Base-by-base conservation (phyloP, 371 early-diverging fungal genomes). In the Mortierella sp. region DNA sequence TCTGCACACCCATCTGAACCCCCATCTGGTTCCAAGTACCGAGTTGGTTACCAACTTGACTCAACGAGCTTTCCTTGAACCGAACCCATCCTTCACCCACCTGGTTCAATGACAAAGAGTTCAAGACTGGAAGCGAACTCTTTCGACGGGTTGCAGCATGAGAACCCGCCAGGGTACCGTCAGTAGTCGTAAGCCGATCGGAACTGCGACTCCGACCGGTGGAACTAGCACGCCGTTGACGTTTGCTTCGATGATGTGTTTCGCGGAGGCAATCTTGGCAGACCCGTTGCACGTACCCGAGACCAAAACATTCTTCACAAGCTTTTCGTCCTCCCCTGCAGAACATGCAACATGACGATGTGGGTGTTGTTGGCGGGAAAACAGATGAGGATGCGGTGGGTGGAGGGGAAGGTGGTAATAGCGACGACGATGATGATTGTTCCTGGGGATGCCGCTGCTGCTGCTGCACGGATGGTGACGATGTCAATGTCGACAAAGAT, bases 251-350 rank as follows among this genome's bases (percentile, higher is more conserved):
- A 39, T 56, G 68, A 54, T 69, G 62, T 16, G 53, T 46, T 47
- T 60, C 76, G 14, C 69, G 68, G 28, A 65, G 48, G 34, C 76
- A 76, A n/a, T 65, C 69, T 29, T 76, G 64, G 34, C 76, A 76
- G 41, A 76, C 54, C 50, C 65, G 56, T 25, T 76, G 76, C 10
- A 76, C 76, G 22, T 68, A 76, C 0, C 76, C 76, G 2, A 76
- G 51, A 8, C 76, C 76, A 34, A 68, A 76, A 17, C 76, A 76
- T 16, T 76, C 76, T 16, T 76, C 76, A 17, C 76, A 76, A 5
- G 60, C 54, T 24, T 61, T 68, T 5, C 69, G 57, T n/a, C 76
- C 76, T 28, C 61, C 53, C 49, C 49, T 57, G 49, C 76, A 76
- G 56, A 68, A 76, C 51, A 68, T 60, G 28, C 76, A 76, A 14